A percentile compares a stretch with the other conserved stretches of the same genome.
phyloP scores from a whole-genome alignment of 345 rosid genomes.

The Citrus maxima region DNA sequence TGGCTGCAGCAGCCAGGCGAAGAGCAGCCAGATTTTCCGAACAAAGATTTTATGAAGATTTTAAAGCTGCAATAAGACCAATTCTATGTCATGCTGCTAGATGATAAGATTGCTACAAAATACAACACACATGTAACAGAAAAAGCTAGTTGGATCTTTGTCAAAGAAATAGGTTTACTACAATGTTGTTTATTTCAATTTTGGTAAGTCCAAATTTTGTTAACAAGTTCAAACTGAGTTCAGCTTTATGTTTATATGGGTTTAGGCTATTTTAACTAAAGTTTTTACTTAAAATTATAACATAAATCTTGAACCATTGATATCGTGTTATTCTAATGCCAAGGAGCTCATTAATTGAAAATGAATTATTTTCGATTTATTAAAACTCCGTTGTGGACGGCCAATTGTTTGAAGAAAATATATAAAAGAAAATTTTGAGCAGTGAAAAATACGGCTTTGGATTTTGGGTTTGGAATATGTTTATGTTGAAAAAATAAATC shows the following conservation, averaged over 20 bases:
- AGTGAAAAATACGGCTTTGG: no score
- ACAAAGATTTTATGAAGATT: constrained; percentile 65
- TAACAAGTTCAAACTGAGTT: no score
- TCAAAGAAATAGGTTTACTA: background rate
- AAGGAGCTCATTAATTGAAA: background rate
- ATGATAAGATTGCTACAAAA: constrained; percentile 5
- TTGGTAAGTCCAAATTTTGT: background rate
- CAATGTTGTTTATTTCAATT: background rate
- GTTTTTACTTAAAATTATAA: no score
- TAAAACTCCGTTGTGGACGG: background rate
- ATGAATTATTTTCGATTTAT: background rate
- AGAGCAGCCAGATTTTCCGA: constrained; percentile 72
- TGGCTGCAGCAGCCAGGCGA: constrained; percentile 75
- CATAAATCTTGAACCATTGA: no score
- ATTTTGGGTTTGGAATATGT: background rate
- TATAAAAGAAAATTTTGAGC: no score
- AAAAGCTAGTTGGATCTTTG: background rate
- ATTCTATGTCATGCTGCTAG: constrained; percentile 21
- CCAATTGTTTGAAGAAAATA: background rate
- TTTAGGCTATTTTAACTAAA: no score
- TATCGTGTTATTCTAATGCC: background rate
- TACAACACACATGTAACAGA: background rate
- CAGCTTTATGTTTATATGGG: background rate
- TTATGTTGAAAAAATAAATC: no score
- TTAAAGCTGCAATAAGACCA: constrained; percentile 62